These are phyloP conservation scores for Trichoderma gamsii DNA, from an alignment of 495 filamentous ascomycete genomes.

Conservation along the genomic window DNA sequence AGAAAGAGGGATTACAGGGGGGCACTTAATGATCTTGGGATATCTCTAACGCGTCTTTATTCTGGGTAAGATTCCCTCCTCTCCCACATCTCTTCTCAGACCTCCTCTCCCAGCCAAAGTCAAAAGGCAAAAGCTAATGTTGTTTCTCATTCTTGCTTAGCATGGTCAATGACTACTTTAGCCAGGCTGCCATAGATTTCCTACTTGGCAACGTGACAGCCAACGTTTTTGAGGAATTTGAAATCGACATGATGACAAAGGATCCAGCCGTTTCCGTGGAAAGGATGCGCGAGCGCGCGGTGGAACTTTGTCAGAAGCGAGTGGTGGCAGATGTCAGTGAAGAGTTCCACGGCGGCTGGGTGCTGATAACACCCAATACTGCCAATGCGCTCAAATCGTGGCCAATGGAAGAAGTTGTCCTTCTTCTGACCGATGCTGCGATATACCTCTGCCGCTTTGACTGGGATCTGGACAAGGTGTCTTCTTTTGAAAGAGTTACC, in stretches of 20 bases:
- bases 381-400: slow-evolving; percentile 62
- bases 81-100: not conserved
- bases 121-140: not conserved
- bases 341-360: slow-evolving; percentile 81
- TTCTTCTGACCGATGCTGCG: slow-evolving; percentile 77
- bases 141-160: slow-evolving; percentile 42
- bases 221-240: slow-evolving; percentile 84
- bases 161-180: slow-evolving; percentile 94
- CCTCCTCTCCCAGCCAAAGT: not conserved
- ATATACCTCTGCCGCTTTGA: slow-evolving; percentile 86
- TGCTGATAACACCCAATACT: slow-evolving; percentile 49
- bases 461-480: slow-evolving; percentile 87
- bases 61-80: slow-evolving; percentile 40
- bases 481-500: slow-evolving; percentile 80
- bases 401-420: slow-evolving; percentile 76
- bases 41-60: slow-evolving; percentile 71
- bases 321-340: slow-evolving; percentile 77
- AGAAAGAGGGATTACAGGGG: slow-evolving; percentile 86
- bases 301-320: slow-evolving; percentile 77
- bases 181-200: slow-evolving; percentile 89
- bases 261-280: slow-evolving; percentile 82
- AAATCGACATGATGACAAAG: slow-evolving; percentile 75
- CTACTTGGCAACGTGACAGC: slow-evolving; percentile 82
- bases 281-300: slow-evolving; percentile 78
- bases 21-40: slow-evolving; percentile 83